phyloP scores from a whole-genome alignment of 2,329 filamentous ascomycete species.

The Alternaria gaisen region DNA sequence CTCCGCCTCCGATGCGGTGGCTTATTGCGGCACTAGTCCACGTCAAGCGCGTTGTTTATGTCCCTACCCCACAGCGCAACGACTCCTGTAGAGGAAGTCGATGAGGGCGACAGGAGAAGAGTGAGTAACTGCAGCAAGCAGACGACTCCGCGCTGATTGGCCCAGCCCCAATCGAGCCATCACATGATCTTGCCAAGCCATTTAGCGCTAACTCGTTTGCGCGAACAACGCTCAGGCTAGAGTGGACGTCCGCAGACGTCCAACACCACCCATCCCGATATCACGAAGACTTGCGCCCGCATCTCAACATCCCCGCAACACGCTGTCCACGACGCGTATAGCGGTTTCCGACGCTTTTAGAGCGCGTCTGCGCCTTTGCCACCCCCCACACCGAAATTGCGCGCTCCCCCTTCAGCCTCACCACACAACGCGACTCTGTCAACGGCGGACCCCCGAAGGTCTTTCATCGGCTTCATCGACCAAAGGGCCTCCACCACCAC shows the following conservation, averaged over 20 bases:
- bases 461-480: conserved; percentile 45
- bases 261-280: conserved; percentile 43
- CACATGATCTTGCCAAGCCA: conserved; percentile 31
- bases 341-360: conserved; percentile 26
- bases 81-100: conserved; percentile 14
- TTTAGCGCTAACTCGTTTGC: conserved; percentile 18
- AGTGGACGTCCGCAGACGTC: conserved; percentile 23
- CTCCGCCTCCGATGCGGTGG: conserved; percentile 33
- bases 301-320: conserved; percentile 49
- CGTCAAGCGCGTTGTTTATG: conserved; percentile 29
- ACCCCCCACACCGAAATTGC: conserved; percentile 40
- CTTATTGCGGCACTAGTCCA: conserved; percentile 34
- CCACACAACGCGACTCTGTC: conserved; percentile 42
- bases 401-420: conserved; percentile 37
- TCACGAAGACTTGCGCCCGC: conserved; percentile 45
- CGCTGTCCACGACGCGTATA: conserved; percentile 48
- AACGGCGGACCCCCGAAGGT: conserved; percentile 40
- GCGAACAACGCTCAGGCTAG: conserved; percentile 22
- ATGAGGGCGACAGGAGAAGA: background rate
- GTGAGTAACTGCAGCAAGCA: conserved; percentile 3
- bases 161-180: conserved; percentile 5
- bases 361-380: conserved; percentile 41
- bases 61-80: conserved; percentile 13
- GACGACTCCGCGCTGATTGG: conserved; percentile 15
- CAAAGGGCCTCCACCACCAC: conserved; percentile 36